Conservation (phyloP, 352 stramenopile genomes). For the Aphanomyces astaci region DNA sequence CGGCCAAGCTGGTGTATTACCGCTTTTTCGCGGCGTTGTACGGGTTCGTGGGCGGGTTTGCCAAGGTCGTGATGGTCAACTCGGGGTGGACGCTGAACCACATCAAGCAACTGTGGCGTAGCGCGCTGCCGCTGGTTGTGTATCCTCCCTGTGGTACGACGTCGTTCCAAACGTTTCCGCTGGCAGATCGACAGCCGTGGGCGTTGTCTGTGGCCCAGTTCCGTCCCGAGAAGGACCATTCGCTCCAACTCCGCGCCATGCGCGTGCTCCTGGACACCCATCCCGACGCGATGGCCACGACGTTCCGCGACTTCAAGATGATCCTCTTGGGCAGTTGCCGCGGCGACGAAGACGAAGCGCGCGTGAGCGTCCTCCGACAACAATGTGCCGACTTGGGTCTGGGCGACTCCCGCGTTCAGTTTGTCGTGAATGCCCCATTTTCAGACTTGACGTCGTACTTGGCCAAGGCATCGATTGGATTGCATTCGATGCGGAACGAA, state of each 20-base stretch:
- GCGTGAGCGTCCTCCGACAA: slow-evolving; percentile 80
- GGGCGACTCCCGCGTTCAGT: slow-evolving; percentile 72
- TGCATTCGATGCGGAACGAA: slow-evolving; percentile 99
- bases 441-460: slow-evolving; percentile 86
- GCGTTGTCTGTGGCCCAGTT: slow-evolving; percentile 98
- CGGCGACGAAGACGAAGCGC: slow-evolving; percentile 85
- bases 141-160: slow-evolving; percentile 95
- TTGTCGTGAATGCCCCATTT: slow-evolving; percentile 94
- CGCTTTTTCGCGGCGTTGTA: slow-evolving; percentile 90
- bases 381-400: slow-evolving; percentile 77
- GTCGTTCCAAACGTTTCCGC: slow-evolving; percentile 58
- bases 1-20: slow-evolving; percentile 95
- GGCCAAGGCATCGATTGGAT: slow-evolving; percentile 77
- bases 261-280: slow-evolving; percentile 36
- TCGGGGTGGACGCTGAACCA: slow-evolving; percentile 97
- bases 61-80: slow-evolving; percentile 95
- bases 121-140: slow-evolving; percentile 57
- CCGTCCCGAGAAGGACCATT: slow-evolving; percentile 98
- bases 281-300: slow-evolving; percentile 34
- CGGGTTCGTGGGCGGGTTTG: slow-evolving; percentile 76
- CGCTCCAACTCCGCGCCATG: slow-evolving; percentile 90
- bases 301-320: slow-evolving; percentile 75
- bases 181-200: slow-evolving; percentile 49
- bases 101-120: slow-evolving; percentile 89
- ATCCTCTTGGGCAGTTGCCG: slow-evolving; percentile 95